Base-by-base conservation (phyloP, 345 rosid species). In the Pelargonium nanum region DNA sequence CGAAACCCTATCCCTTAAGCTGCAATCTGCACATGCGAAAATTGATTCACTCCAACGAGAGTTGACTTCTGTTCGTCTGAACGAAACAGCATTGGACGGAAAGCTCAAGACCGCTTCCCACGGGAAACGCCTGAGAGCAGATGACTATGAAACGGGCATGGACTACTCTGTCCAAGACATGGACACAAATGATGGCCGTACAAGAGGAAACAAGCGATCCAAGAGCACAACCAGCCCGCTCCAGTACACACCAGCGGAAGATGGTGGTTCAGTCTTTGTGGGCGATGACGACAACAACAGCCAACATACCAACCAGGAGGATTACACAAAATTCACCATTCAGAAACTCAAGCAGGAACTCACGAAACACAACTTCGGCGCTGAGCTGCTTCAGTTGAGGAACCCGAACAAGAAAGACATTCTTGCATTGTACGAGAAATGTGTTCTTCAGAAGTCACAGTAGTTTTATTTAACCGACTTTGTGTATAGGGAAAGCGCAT, bases 341-440 rank as follows among this genome's bases (percentile, higher is more conserved):
- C 91, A 75, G 76, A 85, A 73, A 67, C 93, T 94, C 1, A 94
- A 76, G 84, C 93, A 86, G 70, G 99, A 94, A 40, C 85, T 94
- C 53, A 90, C 91, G 0, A 94, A 81, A 74, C 86, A 88, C 57
- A 79, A 86, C 62, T 88, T 82, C 15, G 99, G 91, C 12, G 95
- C 82, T 4, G 87, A 87, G 80, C 73, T 94, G 56, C 87, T 90
- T 34, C 81, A 83, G 67, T 57, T 86, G 69, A 86, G 77, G 68
- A 92, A 75, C 68, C 86, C 83, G 12, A 84, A 74, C 74, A 94
- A 86, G 85, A 88, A 83, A 70, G 97, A 94, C 48, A 79, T 90
- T 68, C 75, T 90, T 30, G 85, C 91, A 0, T 76, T 94, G 56
- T 90, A 88, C 48, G 96, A 94, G 83, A 70, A 78, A 62, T 78